These are phyloP conservation scores for Xylariaceae sp. DNA, from an alignment of 2,329 filamentous ascomycete genomes.

Conservation along the genomic window DNA sequence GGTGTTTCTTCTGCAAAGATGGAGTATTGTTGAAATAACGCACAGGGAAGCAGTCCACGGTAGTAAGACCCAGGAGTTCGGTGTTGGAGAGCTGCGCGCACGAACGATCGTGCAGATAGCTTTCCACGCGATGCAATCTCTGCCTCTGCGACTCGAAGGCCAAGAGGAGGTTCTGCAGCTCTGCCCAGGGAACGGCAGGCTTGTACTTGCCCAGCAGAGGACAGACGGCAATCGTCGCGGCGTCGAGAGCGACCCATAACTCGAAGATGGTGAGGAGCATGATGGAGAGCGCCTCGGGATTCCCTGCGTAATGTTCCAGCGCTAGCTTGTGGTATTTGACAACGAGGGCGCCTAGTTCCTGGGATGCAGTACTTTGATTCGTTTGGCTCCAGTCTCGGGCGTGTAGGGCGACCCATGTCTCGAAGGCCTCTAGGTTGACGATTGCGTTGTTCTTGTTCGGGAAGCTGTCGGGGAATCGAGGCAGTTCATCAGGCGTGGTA, in stretches of 20 bases:
- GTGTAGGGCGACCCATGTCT: conserved; percentile 40
- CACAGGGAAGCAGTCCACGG: conserved; percentile 1
- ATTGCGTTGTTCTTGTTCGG: neutral
- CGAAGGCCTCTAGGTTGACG: conserved; percentile 37
- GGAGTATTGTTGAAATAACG: neutral
- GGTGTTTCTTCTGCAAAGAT: neutral
- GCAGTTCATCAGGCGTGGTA: neutral
- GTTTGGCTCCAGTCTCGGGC: conserved; percentile 1
- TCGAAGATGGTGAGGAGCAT: conserved; percentile 15
- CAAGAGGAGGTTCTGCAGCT: conserved; percentile 23
- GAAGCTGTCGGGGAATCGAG: neutral
- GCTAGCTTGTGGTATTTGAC: conserved; percentile 4
- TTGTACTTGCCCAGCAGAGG: conserved; percentile 16
- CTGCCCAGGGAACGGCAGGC: conserved; percentile 25
- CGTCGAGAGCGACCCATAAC: conserved; percentile 12
- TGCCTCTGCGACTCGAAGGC: conserved; percentile 8
- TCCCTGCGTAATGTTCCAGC: neutral
- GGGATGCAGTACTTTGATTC: neutral
- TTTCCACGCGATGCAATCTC: conserved; percentile 1
- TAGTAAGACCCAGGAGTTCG: neutral
- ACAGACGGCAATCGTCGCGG: neutral
- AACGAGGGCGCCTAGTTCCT: conserved; percentile 5
- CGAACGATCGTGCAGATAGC: conserved; percentile 1
- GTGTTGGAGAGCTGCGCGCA: neutral
- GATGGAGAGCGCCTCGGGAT: conserved; percentile 11